A percentile compares a stretch with the other conserved stretches of the same genome.
Conservation (phyloP, 2,329 filamentous ascomycete genomes). For the Trichoderma afroharzianum region DNA sequence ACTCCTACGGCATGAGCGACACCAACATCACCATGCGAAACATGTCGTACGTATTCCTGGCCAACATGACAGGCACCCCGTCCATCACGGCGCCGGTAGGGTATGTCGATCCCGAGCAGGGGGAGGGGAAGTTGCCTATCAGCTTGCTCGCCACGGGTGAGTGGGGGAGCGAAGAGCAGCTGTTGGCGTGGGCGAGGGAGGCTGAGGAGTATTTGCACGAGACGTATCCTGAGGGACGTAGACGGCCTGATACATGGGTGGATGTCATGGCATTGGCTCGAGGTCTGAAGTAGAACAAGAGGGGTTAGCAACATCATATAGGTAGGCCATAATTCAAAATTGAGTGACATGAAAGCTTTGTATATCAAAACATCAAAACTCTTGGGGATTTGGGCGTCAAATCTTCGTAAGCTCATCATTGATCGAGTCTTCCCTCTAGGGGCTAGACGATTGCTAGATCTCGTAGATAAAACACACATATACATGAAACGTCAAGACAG, state of each 20-base stretch:
- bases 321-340: neutral
- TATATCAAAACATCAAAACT: neutral
- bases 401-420: conserved; percentile 2
- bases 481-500: neutral
- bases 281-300: neutral
- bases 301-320: neutral
- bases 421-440: neutral
- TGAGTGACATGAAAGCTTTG: neutral
- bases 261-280: conserved; percentile 47
- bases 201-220: conserved; percentile 54
- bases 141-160: conserved; percentile 62
- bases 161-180: conserved; percentile 63
- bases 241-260: conserved; percentile 52
- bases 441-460: neutral
- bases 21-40: conserved; percentile 67
- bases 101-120: conserved; percentile 57
- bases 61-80: conserved; percentile 78
- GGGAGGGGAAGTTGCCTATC: conserved; percentile 57
- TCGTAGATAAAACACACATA: neutral
- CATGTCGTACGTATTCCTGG: conserved; percentile 84
- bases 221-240: conserved; percentile 45
- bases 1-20: conserved; percentile 70
- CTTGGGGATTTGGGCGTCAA: neutral
- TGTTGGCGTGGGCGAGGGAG: conserved; percentile 58
- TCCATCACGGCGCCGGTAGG: conserved; percentile 72